Conservation (phyloP, 2,329 filamentous ascomycete species). For the Aspergillus floridensis region DNA sequence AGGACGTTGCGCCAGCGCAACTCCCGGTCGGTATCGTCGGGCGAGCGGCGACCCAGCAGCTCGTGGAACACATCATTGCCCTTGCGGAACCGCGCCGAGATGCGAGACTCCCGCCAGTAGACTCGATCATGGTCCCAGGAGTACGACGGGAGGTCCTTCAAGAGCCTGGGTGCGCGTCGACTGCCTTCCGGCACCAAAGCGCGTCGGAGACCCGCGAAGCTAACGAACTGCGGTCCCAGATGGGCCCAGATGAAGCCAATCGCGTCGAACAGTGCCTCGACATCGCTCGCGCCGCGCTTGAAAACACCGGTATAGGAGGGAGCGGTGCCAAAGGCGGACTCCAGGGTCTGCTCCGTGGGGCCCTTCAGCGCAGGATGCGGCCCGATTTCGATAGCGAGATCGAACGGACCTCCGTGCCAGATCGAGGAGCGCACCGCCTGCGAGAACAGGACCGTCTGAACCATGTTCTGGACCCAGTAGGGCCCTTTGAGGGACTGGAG, state of each 20-base stretch:
- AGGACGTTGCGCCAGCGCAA: slow-evolving; percentile 21
- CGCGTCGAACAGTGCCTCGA: background rate
- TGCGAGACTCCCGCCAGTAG: background rate
- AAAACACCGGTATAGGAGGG: background rate
- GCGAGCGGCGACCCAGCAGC: background rate
- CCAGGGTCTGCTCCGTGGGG: slow-evolving; percentile 14
- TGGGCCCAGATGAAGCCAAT: background rate
- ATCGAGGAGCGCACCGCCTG: slow-evolving; percentile 19
- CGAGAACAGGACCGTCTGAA: slow-evolving; percentile 36
- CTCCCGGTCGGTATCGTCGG: background rate
- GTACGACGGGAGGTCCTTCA: slow-evolving; percentile 4
- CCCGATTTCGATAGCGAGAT: slow-evolving; percentile 24
- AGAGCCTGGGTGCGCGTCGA: no score
- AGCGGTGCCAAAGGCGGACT: slow-evolving; percentile 13
- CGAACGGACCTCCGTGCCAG: slow-evolving; percentile 32
- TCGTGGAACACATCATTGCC: background rate
- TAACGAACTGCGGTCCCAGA: background rate
- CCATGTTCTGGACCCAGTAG: slow-evolving; percentile 43
- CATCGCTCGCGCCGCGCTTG: background rate
- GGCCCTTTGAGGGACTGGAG: background rate
- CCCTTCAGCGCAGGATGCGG: slow-evolving; percentile 29
- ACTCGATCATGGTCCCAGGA: slow-evolving; percentile 1
- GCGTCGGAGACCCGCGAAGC: background rate
- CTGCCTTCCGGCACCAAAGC: no score
- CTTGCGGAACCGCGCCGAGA: background rate